Base-by-base conservation (phyloP, 179 eudicot species). In the Camellia oleifera region DNA sequence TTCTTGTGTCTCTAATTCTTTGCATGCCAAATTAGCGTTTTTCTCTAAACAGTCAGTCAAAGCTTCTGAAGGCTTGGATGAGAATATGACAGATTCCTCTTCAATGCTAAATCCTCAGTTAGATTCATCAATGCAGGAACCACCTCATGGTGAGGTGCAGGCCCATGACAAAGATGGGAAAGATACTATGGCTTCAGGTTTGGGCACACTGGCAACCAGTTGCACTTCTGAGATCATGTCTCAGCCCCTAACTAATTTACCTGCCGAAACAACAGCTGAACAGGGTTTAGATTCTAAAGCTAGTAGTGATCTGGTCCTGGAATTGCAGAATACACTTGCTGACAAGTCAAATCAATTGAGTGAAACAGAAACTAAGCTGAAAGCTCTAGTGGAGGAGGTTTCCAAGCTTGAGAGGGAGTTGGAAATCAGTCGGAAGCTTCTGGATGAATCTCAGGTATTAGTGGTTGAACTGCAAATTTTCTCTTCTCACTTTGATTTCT, bases 391-490 rank as follows among this genome's bases (percentile, higher is more conserved):
- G 61, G 93, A 91, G 76, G 97, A 97, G 84, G 86, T 92, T 76
- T 84, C 89, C 61, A 90, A 83, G 85, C 90, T 92, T 74, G 94
- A 85, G 65, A 86, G 84, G 78, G 98, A 97, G 81, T 77, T 97
- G 91, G 98, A 94, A 79, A 85, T 69, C 77, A 91, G 90, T 79
- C 88, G 87, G 83, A 93, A 91, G 87, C 97, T 93, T 72, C 91
- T 97, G 70, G 95, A 94, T 83, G 98, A 97, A 85, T 94, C 99
- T 76, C 99, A 97, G 99, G 99, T 97, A 88, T 64, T 18, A 50
- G 72, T 69, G 18, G 10, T 61, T 53, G 63, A 69, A 64, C 18
- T 68, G 6, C 1, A 63, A 5, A 46, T 46, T 53, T 64, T 72
- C 4, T 77, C 4, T 18, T 23, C 26, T 64, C 15, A 13, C 40